Conservation (phyloP, 345 rosid genomes). For the Eucalyptus cloeziana region DNA sequence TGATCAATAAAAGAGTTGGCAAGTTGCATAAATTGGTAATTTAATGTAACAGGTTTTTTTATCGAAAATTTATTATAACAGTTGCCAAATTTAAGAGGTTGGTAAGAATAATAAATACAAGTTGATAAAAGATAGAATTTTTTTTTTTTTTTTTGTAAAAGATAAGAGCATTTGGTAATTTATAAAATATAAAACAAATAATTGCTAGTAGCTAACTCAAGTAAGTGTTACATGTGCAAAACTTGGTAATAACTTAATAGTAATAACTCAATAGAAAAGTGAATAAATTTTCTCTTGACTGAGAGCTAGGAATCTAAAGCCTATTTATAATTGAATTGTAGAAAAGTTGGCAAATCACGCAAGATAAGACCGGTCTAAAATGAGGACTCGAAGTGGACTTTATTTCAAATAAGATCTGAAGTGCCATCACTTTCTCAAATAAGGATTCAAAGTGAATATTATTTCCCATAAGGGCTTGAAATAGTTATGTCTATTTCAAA, state of each 20-base stretch:
- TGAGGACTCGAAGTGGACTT: too few species aligned
- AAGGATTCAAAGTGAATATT: too few species aligned
- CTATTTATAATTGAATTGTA: neutral
- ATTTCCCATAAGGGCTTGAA: fast-evolving
- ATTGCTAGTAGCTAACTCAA: neutral
- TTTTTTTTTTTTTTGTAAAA: neutral
- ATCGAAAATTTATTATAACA: neutral
- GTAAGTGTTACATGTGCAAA: neutral
- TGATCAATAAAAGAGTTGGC: neutral
- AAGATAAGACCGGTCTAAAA: neutral
- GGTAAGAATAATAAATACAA: neutral
- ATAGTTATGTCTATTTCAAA: too few species aligned
- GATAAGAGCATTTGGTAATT: neutral
- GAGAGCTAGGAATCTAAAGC: neutral
- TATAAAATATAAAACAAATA: neutral
- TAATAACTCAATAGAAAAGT: neutral
- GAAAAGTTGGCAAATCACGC: neutral
- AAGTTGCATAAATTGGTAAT: neutral
- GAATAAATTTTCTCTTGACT: neutral
- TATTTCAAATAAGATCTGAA: neutral
- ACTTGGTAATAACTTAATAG: neutral
- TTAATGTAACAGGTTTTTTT: neutral
- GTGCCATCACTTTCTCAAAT: too few species aligned
- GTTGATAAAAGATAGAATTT: neutral
- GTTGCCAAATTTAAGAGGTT: neutral